These are phyloP conservation scores for Mycena galericulata DNA, from an alignment of 768 basidiomycete species.

Conservation along the genomic window DNA sequence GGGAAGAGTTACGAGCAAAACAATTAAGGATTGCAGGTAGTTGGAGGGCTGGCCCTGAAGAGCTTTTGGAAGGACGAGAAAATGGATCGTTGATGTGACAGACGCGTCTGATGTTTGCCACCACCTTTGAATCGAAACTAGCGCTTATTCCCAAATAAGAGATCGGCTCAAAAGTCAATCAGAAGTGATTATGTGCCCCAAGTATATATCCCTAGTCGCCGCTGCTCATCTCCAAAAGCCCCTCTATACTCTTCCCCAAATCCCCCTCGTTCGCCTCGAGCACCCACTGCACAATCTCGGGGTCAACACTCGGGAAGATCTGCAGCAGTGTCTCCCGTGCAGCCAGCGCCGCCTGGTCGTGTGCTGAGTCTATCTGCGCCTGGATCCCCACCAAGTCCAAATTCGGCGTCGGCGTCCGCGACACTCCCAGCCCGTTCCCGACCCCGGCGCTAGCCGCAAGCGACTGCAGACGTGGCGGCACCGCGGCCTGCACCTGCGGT, in stretches of 20 bases:
- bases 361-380: conserved; percentile 82
- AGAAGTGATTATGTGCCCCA: not conserved
- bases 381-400: conserved; percentile 79
- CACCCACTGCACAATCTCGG: conserved; percentile 89
- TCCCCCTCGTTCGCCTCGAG: conserved; percentile 91
- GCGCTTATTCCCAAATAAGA: not conserved
- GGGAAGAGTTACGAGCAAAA: conserved; percentile 26
- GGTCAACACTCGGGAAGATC: conserved; percentile 89
- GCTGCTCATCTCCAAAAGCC: conserved; percentile 79
- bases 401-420: conserved; percentile 76
- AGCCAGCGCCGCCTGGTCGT: conserved; percentile 78
- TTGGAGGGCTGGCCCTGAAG: not conserved
- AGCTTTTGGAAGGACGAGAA: conserved; percentile 19
- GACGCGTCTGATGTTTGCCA: conserved; percentile 16
- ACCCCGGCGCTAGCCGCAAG: conserved; percentile 38
- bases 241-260: conserved; percentile 91
- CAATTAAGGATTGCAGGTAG: conserved; percentile 30
- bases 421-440: conserved; percentile 58
- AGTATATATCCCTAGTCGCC: conserved; percentile 34
- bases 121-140: not conserved
- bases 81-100: conserved; percentile 4
- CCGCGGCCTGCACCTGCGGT: conserved; percentile 42
- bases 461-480: conserved; percentile 61
- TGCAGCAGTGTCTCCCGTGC: conserved; percentile 83
- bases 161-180: not conserved